Percentiles rank a stretch among this genome's conserved stretches.
These are phyloP conservation scores for Globisporangium canariense DNA, from an alignment of 352 stramenopile genomes.

Conservation along the genomic window DNA sequence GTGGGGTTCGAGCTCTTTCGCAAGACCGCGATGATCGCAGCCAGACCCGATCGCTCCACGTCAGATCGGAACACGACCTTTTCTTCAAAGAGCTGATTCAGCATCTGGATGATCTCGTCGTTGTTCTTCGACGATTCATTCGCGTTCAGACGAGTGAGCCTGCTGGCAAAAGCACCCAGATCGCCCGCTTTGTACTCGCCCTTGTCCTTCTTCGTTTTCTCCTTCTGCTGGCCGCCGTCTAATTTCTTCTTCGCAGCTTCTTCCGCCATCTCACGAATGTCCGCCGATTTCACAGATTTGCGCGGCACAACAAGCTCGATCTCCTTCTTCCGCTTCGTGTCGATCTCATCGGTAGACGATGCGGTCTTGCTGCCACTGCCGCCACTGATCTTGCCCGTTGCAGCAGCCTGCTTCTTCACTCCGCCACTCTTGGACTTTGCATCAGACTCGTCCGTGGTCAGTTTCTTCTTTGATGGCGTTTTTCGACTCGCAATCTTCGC, in stretches of 20 bases:
- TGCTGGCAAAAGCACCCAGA: constrained; percentile 46
- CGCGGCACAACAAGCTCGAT: constrained; percentile 75
- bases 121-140: constrained; percentile 80
- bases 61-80: constrained; percentile 68
- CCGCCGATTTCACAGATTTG: constrained; percentile 72
- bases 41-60: constrained; percentile 62
- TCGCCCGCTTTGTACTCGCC: constrained; percentile 65
- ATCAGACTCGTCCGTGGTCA: constrained; percentile 20
- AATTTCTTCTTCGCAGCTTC: constrained; percentile 62
- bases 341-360: constrained; percentile 37
- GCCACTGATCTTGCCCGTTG: constrained; percentile 22
- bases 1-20: constrained; percentile 71
- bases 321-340: constrained; percentile 78
- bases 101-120: constrained; percentile 70
- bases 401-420: constrained; percentile 38
- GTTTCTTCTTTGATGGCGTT: constrained; percentile 62
- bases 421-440: constrained; percentile 19
- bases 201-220: constrained; percentile 61
- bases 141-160: constrained; percentile 52
- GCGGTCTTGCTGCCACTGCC: constrained; percentile 22
- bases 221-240: constrained; percentile 20
- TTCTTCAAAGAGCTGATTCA: constrained; percentile 67
- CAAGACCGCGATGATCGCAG: constrained; percentile 58
- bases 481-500: constrained; percentile 70
- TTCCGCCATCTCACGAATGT: constrained; percentile 73